Evolutionary conservation across 2,329 filamentous ascomycete genomes (phyloP).

Genomic region (Fusarium falciforme): DNA sequence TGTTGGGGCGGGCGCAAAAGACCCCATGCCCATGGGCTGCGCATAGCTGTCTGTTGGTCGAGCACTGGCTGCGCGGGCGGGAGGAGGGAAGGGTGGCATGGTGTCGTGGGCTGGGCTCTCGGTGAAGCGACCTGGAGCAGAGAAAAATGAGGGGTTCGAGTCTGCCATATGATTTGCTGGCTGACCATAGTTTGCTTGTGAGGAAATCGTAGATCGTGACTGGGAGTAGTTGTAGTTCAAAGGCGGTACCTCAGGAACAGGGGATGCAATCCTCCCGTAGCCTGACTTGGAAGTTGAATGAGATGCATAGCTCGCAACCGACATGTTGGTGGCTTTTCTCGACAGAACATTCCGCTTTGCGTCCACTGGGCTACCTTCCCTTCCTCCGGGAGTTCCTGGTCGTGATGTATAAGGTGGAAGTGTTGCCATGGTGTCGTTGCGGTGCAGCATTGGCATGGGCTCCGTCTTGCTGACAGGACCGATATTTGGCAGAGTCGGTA

Average conservation of each 20-base stretch:
- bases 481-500: slow-evolving; percentile 68
- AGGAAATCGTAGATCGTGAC: slow-evolving; percentile 51
- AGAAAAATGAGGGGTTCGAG: slow-evolving; percentile 6
- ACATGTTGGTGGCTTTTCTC: slow-evolving; percentile 65
- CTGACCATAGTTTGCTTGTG: slow-evolving; percentile 48
- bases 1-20: slow-evolving; percentile 9
- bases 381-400: slow-evolving; percentile 64
- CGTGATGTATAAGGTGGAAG: slow-evolving; percentile 72
- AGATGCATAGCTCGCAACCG: slow-evolving; percentile 71
- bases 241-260: slow-evolving; percentile 50
- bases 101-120: slow-evolving; percentile 45
- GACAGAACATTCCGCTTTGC: slow-evolving; percentile 62
- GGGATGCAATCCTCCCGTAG: slow-evolving; percentile 54
- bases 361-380: slow-evolving; percentile 65
- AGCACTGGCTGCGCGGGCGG: slow-evolving; percentile 46
- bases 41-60: slow-evolving; percentile 48
- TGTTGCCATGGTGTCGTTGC: slow-evolving; percentile 70
- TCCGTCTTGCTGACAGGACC: slow-evolving; percentile 55
- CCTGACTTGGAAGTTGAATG: slow-evolving; percentile 72
- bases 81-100: slow-evolving; percentile 50
- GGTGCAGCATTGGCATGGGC: slow-evolving; percentile 67
- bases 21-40: slow-evolving; percentile 26
- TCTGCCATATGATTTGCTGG: slow-evolving; percentile 27
- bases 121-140: slow-evolving; percentile 39
- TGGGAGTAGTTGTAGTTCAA: slow-evolving; percentile 43